Base-by-base conservation (phyloP, 2,329 filamentous ascomycete species). In the Aspergillus ibericus region DNA sequence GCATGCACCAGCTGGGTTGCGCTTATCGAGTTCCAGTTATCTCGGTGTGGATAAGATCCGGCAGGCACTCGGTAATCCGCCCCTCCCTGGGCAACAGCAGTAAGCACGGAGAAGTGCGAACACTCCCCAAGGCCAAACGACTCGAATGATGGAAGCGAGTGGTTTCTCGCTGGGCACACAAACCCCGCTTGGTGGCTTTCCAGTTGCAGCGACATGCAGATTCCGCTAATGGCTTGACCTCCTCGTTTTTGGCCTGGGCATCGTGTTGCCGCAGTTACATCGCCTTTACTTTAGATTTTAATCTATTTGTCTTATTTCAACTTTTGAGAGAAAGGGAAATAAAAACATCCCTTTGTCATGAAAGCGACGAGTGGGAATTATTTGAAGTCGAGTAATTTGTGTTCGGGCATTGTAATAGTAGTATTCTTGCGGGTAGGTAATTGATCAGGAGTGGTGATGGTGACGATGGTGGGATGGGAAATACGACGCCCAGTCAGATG, bases 151-250 rank as follows among this genome's bases (percentile, higher is more conserved):
- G 20, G 34, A 13, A 49, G 25, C 20, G 9, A 42, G 18, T 50
- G 27, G 22, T 25, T 22, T 29, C 6, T n/a, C 29, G 20, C 42
- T 32, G 15, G 18, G 22, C 35, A 12, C 32, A 55, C 9, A 50
- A 50, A 60, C 60, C 63, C 63, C 61, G 57, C 63, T 53, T 53
- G 49, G 56, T 61, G 57, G 58, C 52, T 64, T 63, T 64, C 64
- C 63, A 32, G 42, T 65, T 66, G 59, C 49, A 60, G 64, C 64
- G 63, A 60, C 59, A 58, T 66, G 63, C 64, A 66, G 59, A 56
- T 53, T 22, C 18, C 44, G 44, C 55, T 50, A 62, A 53, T 55
- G 35, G 25, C 42, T 27, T 49, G 35, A 46, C 52, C 52, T 42
- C 18, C 38, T 51, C 20, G 12, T 35, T 22, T 51, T 51, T 36